Conservation (phyloP, 108 stramenopile genomes). For the Chaetoceros tenuissimus region DNA sequence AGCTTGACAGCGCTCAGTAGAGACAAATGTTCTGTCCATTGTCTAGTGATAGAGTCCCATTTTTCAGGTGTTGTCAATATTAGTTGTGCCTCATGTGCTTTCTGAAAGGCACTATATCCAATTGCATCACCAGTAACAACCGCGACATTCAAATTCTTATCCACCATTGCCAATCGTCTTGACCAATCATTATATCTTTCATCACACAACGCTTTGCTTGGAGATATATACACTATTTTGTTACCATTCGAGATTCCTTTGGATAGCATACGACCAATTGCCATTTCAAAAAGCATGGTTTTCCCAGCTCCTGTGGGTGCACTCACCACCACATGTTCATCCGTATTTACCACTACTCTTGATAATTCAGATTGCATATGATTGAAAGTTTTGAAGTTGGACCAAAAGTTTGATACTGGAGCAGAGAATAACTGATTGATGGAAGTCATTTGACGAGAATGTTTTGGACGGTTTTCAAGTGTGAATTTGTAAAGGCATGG, state of each 20-base stretch:
- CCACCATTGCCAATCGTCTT: slow-evolving; percentile 39
- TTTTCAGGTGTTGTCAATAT: slow-evolving; percentile 96
- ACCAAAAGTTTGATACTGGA: slow-evolving; percentile 49
- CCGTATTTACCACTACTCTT: slow-evolving; percentile 34
- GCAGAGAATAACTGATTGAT: slow-evolving; percentile 39
- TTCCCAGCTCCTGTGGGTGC: slow-evolving; percentile 99
- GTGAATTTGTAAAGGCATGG: slow-evolving; percentile 46
- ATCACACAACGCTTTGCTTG: slow-evolving; percentile 93
- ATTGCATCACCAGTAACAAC: slow-evolving; percentile 83
- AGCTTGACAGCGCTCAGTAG: slow-evolving; percentile 85
- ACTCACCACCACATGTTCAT: slow-evolving; percentile 91
- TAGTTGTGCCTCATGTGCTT: slow-evolving; percentile 68
- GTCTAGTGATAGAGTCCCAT: slow-evolving; percentile 89
- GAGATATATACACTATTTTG: slow-evolving; percentile 89
- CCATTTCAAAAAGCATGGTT: slow-evolving; percentile 92
- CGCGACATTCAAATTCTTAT: slow-evolving; percentile 35
- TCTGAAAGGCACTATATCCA: slow-evolving; percentile 36
- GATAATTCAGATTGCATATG: slow-evolving; percentile 70
- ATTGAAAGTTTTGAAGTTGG: slow-evolving; percentile 64
- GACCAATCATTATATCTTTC: slow-evolving; percentile 86
- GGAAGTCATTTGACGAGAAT: slow-evolving; percentile 23
- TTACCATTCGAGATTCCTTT: slow-evolving; percentile 30
- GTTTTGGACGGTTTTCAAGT: slow-evolving; percentile 36
- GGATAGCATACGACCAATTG: slow-evolving; percentile 73
- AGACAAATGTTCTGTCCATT: slow-evolving; percentile 86